Percentiles rank a stretch among this genome's conserved stretches.
These are phyloP conservation scores for Clonostachys rosea DNA, from an alignment of 2,329 filamentous ascomycete species.

Conservation along the genomic window DNA sequence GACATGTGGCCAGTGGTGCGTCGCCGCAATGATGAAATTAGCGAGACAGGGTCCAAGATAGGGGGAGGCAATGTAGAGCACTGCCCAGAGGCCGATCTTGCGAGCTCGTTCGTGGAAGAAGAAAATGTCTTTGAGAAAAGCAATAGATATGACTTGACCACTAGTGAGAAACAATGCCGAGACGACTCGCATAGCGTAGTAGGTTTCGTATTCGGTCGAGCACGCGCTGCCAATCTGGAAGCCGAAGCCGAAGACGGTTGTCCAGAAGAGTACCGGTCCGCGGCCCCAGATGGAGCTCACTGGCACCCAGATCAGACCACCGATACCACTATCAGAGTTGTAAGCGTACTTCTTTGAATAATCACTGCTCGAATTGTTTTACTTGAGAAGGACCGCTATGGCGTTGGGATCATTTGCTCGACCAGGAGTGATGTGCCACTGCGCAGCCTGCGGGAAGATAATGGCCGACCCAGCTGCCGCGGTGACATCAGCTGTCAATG, in stretches of 20 bases:
- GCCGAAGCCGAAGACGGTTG: too few species aligned
- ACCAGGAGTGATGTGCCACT: background rate
- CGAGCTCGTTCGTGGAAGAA: constrained; percentile 52
- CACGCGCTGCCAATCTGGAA: background rate
- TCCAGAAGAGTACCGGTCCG: too few species aligned
- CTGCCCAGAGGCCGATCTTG: constrained; percentile 43
- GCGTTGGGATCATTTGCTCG: too few species aligned
- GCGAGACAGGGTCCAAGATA: constrained; percentile 38
- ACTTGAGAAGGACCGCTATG: too few species aligned
- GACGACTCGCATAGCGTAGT: too few species aligned
- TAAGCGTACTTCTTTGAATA: too few species aligned
- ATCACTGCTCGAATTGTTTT: too few species aligned
- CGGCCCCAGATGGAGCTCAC: too few species aligned
- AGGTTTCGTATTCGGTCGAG: background rate
- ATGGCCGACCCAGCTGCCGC: background rate
- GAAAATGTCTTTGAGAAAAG: constrained; percentile 41
- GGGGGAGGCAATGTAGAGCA: constrained; percentile 31
- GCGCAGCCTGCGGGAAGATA: background rate
- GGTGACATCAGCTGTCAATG: background rate
- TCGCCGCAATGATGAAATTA: constrained; percentile 40
- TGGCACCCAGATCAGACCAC: too few species aligned
- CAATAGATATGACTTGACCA: constrained; percentile 8
- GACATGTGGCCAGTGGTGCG: constrained; percentile 34
- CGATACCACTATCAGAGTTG: too few species aligned
- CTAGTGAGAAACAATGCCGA: background rate